Percentiles rank a stretch among this genome's conserved stretches.
Evolutionary conservation across 2,329 filamentous ascomycete species (phyloP).

Genomic region (Xylariales sp.): DNA sequence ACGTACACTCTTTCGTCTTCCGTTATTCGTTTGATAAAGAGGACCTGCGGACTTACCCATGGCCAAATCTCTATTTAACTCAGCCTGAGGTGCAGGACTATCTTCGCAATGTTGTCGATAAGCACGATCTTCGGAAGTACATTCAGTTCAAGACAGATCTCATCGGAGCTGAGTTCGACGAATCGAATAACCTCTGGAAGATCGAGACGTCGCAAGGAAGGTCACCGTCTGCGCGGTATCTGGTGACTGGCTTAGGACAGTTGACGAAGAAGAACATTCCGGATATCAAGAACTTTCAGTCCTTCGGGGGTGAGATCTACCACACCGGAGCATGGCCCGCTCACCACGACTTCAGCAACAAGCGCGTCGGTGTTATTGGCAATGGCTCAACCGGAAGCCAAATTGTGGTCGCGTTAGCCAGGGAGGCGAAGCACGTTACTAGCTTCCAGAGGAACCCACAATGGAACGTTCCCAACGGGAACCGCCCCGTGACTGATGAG

Average conservation of each 20-base stretch:
- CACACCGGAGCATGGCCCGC: constrained; percentile 21
- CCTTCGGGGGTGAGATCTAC: constrained; percentile 20
- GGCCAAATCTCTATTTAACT: not conserved
- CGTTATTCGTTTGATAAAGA: constrained; percentile 2
- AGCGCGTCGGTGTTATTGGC: constrained; percentile 4
- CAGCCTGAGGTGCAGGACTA: constrained; percentile 1
- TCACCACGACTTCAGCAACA: constrained; percentile 14
- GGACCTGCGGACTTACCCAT: not conserved
- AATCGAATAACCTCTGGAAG: not conserved
- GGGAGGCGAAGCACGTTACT: constrained; percentile 25
- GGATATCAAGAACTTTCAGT: constrained; percentile 16
- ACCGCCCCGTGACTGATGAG: constrained; percentile 25
- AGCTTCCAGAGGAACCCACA: constrained; percentile 30
- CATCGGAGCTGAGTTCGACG: constrained; percentile 1
- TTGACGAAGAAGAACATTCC: constrained; percentile 17
- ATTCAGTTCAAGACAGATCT: constrained; percentile 1
- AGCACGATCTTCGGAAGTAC: not conserved
- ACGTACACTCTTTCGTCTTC: not conserved
- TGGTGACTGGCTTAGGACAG: constrained; percentile 4
- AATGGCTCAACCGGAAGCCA: constrained; percentile 5
- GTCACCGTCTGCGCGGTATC: constrained; percentile 13
- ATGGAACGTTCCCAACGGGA: constrained; percentile 32
- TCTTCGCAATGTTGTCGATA: not conserved
- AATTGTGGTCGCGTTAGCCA: constrained; percentile 8
- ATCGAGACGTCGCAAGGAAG: constrained; percentile 10